These are phyloP conservation scores for Halophytophthora batemanensis DNA, from an alignment of 352 stramenopile genomes.

Conservation along the genomic window DNA sequence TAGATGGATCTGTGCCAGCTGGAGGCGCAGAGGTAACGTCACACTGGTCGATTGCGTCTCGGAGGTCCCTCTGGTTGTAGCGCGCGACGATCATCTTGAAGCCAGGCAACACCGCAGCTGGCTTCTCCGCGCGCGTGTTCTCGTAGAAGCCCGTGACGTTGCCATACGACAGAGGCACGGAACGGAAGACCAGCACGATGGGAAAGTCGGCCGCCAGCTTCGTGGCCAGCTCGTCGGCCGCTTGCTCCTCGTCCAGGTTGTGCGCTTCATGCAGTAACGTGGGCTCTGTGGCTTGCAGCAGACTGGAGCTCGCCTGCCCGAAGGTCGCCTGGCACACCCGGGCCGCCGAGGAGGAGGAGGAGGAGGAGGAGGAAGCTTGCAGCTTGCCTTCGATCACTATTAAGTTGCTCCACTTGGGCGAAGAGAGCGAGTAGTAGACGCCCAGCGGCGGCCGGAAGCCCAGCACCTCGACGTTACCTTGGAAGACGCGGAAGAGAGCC, in stretches of 20 bases:
- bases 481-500: constrained; percentile 75
- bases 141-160: constrained; percentile 83
- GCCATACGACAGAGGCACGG: constrained; percentile 58
- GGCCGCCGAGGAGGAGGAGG: no score
- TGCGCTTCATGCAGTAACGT: constrained; percentile 18
- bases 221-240: constrained; percentile 60
- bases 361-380: no score
- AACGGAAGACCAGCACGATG: constrained; percentile 71
- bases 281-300: constrained; percentile 49
- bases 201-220: constrained; percentile 58
- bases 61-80: constrained; percentile 30
- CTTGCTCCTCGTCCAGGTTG: constrained; percentile 71
- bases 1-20: constrained; percentile 4
- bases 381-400: constrained; percentile 51
- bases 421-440: constrained; percentile 79
- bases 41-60: constrained; percentile 12
- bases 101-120: constrained; percentile 53
- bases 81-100: constrained; percentile 81
- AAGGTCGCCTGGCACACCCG: constrained; percentile 53
- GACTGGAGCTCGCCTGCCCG: constrained; percentile 31
- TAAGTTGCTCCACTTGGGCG: constrained; percentile 78
- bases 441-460: constrained; percentile 65
- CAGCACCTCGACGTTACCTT: constrained; percentile 67
- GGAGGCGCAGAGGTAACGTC: constrained; percentile 15
- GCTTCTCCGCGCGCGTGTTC: constrained; percentile 20